phyloP scores from a whole-genome alignment of 352 stramenopile genomes.

The Pythium periplocum region DNA sequence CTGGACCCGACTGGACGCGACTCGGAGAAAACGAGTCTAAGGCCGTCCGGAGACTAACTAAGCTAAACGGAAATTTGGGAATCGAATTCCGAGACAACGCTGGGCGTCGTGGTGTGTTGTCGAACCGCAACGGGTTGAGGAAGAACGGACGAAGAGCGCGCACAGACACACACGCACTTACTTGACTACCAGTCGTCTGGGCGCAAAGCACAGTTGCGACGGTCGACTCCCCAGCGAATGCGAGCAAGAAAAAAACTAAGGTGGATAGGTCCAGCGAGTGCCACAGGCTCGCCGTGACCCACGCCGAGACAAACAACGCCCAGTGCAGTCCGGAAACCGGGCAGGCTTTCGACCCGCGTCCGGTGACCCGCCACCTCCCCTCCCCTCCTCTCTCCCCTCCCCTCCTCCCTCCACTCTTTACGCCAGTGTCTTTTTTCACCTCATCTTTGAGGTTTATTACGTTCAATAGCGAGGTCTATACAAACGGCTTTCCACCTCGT shows the following conservation, averaged over 20 bases:
- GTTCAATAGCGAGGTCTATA: neutral
- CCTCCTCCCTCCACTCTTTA: slow-evolving; percentile 2
- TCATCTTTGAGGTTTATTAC: slow-evolving; percentile 5
- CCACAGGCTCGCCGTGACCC: no score
- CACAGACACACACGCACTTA: no score
- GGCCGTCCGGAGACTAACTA: no score
- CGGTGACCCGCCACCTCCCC: slow-evolving; percentile 2
- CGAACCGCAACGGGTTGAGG: no score
- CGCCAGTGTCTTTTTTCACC: slow-evolving; percentile 15
- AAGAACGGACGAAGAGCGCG: no score
- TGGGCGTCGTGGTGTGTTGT: no score
- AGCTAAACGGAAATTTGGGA: no score
- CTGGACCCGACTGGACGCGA: no score
- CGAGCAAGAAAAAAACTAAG: slow-evolving; percentile 26
- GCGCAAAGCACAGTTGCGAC: no score
- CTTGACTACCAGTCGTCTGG: no score
- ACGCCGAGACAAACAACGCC: neutral
- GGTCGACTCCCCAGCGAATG: slow-evolving; percentile 1
- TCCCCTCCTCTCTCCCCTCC: slow-evolving; percentile 3
- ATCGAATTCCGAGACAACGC: no score
- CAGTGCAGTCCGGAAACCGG: neutral
- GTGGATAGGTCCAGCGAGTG: neutral
- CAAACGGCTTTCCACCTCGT: slow-evolving; percentile 6
- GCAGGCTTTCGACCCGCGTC: neutral
- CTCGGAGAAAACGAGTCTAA: no score